phyloP scores from a whole-genome alignment of 2,329 filamentous ascomycete species.

The Phaeosphaeriaceae sp. region DNA sequence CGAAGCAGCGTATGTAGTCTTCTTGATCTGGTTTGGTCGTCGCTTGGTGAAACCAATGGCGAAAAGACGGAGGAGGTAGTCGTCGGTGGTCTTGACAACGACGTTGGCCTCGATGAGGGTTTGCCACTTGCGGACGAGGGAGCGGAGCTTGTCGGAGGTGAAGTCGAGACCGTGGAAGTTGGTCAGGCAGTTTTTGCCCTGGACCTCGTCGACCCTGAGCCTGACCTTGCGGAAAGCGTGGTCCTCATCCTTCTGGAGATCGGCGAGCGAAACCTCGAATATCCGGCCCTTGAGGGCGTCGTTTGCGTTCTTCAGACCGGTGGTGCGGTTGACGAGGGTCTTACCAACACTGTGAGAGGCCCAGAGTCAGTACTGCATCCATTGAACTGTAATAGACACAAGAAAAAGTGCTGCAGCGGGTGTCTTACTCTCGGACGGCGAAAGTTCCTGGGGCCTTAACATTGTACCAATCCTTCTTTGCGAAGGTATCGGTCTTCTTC shows the following conservation, averaged over 20 bases:
- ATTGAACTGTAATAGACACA: too few species aligned
- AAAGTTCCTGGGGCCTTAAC: slow-evolving; percentile 98
- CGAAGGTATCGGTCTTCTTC: slow-evolving; percentile 99
- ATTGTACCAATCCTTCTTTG: slow-evolving; percentile 98
- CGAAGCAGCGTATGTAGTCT: slow-evolving; percentile 97
- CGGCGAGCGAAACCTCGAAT: slow-evolving; percentile 97
- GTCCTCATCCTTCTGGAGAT: slow-evolving; percentile 99
- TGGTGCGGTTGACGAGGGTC: slow-evolving; percentile 99
- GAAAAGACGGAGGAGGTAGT: slow-evolving; percentile 99
- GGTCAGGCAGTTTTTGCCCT: slow-evolving; percentile 99
- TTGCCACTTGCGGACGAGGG: slow-evolving; percentile 99
- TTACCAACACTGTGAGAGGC: slow-evolving; percentile 83
- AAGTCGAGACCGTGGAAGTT: slow-evolving; percentile 99
- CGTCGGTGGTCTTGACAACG: slow-evolving; percentile 99
- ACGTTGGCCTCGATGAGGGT: slow-evolving; percentile 99
- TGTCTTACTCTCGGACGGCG: slow-evolving; percentile 89
- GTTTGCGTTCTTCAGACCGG: slow-evolving; percentile 99
- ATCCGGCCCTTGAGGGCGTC: slow-evolving; percentile 98
- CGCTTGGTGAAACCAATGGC: slow-evolving; percentile 99
- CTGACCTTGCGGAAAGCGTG: slow-evolving; percentile 99
- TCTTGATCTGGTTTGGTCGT: slow-evolving; percentile 99
- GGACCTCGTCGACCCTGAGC: slow-evolving; percentile 97
- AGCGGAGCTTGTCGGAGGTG: slow-evolving; percentile 99
- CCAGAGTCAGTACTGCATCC: slow-evolving; percentile 31
- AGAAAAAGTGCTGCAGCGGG: slow-evolving; percentile 29